A percentile compares a stretch with the other conserved stretches of the same genome.
Conservation (phyloP, 768 basidiomycete genomes). For the Collybiopsis luxurians region DNA sequence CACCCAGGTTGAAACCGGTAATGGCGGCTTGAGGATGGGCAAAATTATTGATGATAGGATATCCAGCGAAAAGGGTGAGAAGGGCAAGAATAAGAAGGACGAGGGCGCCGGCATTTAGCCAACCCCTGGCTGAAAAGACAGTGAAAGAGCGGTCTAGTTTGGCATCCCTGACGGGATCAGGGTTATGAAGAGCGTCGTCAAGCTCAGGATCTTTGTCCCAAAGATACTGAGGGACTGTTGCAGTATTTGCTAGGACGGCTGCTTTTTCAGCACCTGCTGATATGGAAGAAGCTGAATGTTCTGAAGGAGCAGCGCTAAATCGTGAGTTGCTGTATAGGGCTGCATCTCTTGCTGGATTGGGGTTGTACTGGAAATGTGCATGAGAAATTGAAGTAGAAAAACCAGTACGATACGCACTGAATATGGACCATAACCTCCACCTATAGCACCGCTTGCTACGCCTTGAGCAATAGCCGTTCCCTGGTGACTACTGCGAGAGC, state of each 20-base stretch:
- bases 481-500: conserved; percentile 22
- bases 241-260: conserved; percentile 40
- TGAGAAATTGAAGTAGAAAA: conserved; percentile 10
- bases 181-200: conserved; percentile 90
- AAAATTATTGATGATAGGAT: conserved; percentile 73
- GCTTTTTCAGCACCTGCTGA: conserved; percentile 25
- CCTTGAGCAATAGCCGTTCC: conserved; percentile 65
- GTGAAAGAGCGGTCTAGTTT: conserved; percentile 59
- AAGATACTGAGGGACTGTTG: conserved; percentile 65
- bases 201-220: conserved; percentile 87
- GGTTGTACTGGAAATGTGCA: conserved; percentile 49
- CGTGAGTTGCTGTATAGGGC: conserved; percentile 47
- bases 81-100: conserved; percentile 65
- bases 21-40: conserved; percentile 28
- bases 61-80: conserved; percentile 82
- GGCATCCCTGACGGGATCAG: conserved; percentile 70
- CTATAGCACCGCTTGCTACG: conserved; percentile 79
- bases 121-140: conserved; percentile 79
- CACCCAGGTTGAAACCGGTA: conserved; percentile 82
- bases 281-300: conserved; percentile 23
- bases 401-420: conserved; percentile 48
- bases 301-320: conserved; percentile 53
- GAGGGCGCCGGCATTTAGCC: conserved; percentile 76
- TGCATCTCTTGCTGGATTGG: conserved; percentile 40
- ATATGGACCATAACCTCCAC: conserved; percentile 82